phyloP scores from a whole-genome alignment of 371 early-diverging fungal species.

The Zychaea mexicana region DNA sequence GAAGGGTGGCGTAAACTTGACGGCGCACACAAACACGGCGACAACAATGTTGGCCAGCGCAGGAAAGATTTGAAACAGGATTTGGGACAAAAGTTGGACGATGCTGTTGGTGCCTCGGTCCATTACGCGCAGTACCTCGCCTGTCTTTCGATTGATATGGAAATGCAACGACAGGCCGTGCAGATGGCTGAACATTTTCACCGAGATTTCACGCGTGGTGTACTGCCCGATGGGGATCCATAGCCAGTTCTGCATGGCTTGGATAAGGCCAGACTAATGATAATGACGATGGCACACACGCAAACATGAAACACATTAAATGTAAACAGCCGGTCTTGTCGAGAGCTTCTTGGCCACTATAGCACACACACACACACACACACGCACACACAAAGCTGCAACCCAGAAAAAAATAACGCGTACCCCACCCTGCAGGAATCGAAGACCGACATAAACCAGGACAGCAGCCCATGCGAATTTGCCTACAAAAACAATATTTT shows the following conservation, averaged over 20 bases:
- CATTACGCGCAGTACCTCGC: slow-evolving; percentile 86
- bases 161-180: slow-evolving; percentile 85
- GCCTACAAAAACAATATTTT: slow-evolving; percentile 7
- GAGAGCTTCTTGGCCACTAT: no score
- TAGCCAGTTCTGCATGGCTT: slow-evolving; percentile 75
- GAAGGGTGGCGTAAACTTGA: slow-evolving; percentile 75
- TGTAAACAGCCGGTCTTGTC: no score
- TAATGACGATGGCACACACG: no score
- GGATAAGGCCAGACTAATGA: slow-evolving; percentile 72
- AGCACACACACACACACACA: no score
- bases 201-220: slow-evolving; percentile 85
- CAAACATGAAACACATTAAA: background rate
- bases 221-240: slow-evolving; percentile 94
- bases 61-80: slow-evolving; percentile 90
- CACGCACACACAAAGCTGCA: no score
- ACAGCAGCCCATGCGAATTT: slow-evolving; percentile 66
- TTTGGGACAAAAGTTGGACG: slow-evolving; percentile 76
- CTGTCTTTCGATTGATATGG: slow-evolving; percentile 93
- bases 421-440: slow-evolving; percentile 77
- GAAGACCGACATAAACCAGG: slow-evolving; percentile 66
- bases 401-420: background rate
- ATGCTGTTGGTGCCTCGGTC: slow-evolving; percentile 89
- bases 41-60: slow-evolving; percentile 84
- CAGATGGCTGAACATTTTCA: slow-evolving; percentile 87
- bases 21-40: slow-evolving; percentile 75